Percentiles rank a stretch among this genome's conserved stretches.
Conservation (phyloP, 148 eudicot genomes). For the Agrostemma githago region DNA sequence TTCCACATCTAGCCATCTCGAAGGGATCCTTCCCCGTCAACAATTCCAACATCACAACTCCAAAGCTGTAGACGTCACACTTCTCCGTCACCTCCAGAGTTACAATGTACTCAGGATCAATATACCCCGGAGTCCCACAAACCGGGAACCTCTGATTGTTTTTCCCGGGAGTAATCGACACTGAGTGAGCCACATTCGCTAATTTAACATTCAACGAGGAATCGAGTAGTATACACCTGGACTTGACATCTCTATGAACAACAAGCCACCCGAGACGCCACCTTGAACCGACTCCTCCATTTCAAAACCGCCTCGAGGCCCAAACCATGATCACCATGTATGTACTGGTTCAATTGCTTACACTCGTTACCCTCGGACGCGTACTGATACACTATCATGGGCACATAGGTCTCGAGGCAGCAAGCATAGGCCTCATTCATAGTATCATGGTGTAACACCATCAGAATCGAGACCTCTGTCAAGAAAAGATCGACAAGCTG, state of each 20-base stretch:
- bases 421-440: constrained; percentile 26
- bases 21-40: constrained; percentile 12
- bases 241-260: neutral
- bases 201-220: constrained; percentile 16
- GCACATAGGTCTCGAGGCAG: constrained; percentile 31
- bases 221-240: neutral
- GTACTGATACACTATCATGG: constrained; percentile 21
- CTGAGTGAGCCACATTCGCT: constrained; percentile 24
- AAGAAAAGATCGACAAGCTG: constrained; percentile 11
- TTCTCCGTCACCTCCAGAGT: constrained; percentile 19
- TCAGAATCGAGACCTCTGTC: constrained; percentile 17
- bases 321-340: constrained; percentile 8
- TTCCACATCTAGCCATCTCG: neutral
- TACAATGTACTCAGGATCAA: constrained; percentile 24
- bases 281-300: constrained; percentile 9
- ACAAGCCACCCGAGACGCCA: constrained; percentile 15
- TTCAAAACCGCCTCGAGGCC: constrained; percentile 1
- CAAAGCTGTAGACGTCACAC: constrained; percentile 29
- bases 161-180: constrained; percentile 13
- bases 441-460: constrained; percentile 18
- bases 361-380: neutral
- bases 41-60: constrained; percentile 22
- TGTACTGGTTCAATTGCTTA: constrained; percentile 2
- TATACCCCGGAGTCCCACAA: constrained; percentile 23
- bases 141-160: constrained; percentile 5